Evolutionary conservation across 1,284 basidiomycete species (phyloP).

Genomic region (Irpex sp.): DNA sequence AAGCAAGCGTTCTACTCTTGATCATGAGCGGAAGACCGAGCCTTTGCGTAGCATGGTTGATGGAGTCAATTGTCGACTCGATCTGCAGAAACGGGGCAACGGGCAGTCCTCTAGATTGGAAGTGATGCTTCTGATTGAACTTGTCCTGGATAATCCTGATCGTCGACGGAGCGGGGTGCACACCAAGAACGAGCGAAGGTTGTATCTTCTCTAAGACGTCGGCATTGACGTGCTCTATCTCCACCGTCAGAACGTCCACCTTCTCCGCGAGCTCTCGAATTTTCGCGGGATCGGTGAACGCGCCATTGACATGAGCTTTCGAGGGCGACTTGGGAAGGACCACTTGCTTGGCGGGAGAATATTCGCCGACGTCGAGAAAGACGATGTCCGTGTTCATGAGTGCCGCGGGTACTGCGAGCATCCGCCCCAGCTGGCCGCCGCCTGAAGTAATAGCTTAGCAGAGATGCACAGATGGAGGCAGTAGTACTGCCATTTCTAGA

Average conservation of each 20-base stretch:
- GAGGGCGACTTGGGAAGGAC: constrained; percentile 48
- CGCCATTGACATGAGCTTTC: constrained; percentile 80
- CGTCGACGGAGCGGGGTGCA: constrained; percentile 85
- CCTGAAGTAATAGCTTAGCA: constrained; percentile 44
- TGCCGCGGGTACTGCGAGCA: constrained; percentile 92
- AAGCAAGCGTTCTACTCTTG: constrained; percentile 92
- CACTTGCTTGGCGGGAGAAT: constrained; percentile 91
- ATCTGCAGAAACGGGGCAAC: constrained; percentile 74
- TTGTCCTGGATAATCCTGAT: constrained; percentile 96
- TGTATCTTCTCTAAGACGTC: constrained; percentile 70
- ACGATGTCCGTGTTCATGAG: constrained; percentile 86
- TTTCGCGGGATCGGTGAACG: constrained; percentile 80
- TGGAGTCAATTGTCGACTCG: constrained; percentile 51
- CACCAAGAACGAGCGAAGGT: constrained; percentile 47
- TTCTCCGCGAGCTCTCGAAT: constrained; percentile 79
- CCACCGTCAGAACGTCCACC: constrained; percentile 91
- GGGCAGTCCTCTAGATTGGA: constrained; percentile 58
- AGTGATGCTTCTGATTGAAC: constrained; percentile 83
- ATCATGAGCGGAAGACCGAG: constrained; percentile 94
- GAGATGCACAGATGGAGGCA: neutral
- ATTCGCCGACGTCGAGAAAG: constrained; percentile 81
- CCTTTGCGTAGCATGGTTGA: constrained; percentile 47
- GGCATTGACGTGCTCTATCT: constrained; percentile 97
- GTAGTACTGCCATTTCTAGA: neutral
- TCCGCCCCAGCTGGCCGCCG: constrained; percentile 96